These are phyloP conservation scores for Entophlyctis luteolus DNA, from an alignment of 192 early-diverging fungal species.

Conservation along the genomic window DNA sequence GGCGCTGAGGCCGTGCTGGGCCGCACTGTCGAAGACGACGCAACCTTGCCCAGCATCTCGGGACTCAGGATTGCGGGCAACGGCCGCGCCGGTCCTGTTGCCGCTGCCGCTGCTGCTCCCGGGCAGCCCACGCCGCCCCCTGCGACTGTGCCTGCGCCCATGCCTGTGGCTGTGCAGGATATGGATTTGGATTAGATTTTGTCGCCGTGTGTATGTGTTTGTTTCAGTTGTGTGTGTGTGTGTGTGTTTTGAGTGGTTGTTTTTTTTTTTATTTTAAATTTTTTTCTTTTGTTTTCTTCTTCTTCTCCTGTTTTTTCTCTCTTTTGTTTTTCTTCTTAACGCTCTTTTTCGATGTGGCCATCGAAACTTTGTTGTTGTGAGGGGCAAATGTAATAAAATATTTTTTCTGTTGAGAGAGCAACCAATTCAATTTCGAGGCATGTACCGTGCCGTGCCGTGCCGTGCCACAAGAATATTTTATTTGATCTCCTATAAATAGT, in stretches of 20 bases:
- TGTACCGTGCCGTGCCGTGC: too few relatives aligned
- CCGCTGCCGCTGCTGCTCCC: neutral
- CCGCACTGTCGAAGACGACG: conserved; percentile 9
- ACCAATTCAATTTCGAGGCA: too few relatives aligned
- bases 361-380: too few relatives aligned
- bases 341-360: too few relatives aligned
- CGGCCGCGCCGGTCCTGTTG: neutral
- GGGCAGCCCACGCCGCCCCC: neutral
- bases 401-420: too few relatives aligned
- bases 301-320: neutral
- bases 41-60: neutral
- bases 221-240: neutral
- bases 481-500: too few relatives aligned
- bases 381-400: too few relatives aligned
- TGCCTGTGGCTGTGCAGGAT: neutral
- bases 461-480: too few relatives aligned
- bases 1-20: conserved; percentile 65
- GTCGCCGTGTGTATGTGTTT: neutral
- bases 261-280: conserved; percentile 13
- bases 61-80: neutral
- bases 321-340: neutral
- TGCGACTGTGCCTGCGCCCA: neutral
- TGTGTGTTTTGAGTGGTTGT: neutral
- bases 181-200: conserved; percentile 15
- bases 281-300: neutral